Evolutionary conservation across 306 rosid genomes (phyloP).

Genomic region (Ziziphus jujuba): DNA sequence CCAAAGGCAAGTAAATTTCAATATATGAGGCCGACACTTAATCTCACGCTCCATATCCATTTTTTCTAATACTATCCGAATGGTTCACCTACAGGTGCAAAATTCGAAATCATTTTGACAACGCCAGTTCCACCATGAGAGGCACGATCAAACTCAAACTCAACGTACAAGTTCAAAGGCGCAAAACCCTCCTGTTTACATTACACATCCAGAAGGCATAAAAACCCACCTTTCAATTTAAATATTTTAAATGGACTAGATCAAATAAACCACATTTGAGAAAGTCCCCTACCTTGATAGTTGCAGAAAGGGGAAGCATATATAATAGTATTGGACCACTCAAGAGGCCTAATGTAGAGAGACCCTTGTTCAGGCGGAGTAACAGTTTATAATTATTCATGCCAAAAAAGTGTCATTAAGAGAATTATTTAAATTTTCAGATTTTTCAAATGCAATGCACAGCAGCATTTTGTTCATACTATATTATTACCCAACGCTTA

Average conservation of each 20-base stretch:
- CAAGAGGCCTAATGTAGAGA: slow-evolving; percentile 78
- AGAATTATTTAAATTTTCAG: no score
- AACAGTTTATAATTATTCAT: slow-evolving; percentile 42
- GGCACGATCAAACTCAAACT: slow-evolving; percentile 78
- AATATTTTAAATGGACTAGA: no score
- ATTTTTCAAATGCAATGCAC: no score
- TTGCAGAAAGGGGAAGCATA: slow-evolving; percentile 90
- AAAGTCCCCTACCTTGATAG: slow-evolving; percentile 54
- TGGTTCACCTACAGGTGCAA: slow-evolving; percentile 62
- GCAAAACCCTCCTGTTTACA: slow-evolving; percentile 70
- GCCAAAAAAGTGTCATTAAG: background rate
- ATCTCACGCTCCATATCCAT: no score
- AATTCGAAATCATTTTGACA: slow-evolving; percentile 78
- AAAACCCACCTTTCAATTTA: background rate
- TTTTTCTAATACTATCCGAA: background rate
- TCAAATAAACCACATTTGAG: no score
- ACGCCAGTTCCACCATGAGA: slow-evolving; percentile 78
- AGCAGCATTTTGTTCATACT: no score
- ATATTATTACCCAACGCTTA: slow-evolving; percentile 67
- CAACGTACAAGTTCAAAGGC: slow-evolving; percentile 73
- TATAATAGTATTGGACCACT: slow-evolving; percentile 67
- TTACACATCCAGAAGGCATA: no score
- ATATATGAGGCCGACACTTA: no score
- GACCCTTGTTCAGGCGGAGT: slow-evolving; percentile 88
- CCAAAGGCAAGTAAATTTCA: background rate